A percentile compares a stretch with the other conserved stretches of the same genome.
phyloP scores from a whole-genome alignment of 2,329 filamentous ascomycete genomes.

The Sporothrix euskadiensis region DNA sequence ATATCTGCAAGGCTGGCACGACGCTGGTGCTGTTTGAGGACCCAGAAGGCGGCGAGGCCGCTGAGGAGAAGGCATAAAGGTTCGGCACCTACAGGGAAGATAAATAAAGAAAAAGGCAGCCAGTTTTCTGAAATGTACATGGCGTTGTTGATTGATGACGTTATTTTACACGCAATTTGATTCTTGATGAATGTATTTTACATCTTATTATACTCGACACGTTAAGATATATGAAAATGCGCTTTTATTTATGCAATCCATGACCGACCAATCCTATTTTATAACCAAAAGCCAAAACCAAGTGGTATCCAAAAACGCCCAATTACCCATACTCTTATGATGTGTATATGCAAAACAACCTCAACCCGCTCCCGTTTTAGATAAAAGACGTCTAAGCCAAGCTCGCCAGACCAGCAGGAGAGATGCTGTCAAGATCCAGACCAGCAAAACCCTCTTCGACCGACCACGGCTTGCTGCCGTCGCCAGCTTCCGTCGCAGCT shows the following conservation, averaged over 20 bases:
- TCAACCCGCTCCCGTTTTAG: neutral
- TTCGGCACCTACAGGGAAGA: neutral
- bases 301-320: constrained; percentile 25
- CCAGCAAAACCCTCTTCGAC: constrained; percentile 33
- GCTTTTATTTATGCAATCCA: constrained; percentile 1
- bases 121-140: neutral
- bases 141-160: constrained; percentile 9
- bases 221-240: neutral
- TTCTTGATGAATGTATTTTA: neutral
- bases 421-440: constrained; percentile 25
- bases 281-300: neutral
- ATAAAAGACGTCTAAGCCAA: neutral
- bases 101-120: neutral
- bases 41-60: constrained; percentile 2
- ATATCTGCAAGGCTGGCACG: constrained; percentile 76
- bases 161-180: neutral
- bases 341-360: neutral
- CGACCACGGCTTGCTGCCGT: constrained; percentile 28
- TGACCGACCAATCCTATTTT: neutral
- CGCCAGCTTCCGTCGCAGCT: neutral
- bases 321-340: constrained; percentile 8
- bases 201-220: neutral
- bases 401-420: constrained; percentile 14
- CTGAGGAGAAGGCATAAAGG: neutral
- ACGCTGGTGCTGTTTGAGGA: constrained; percentile 71